Evolutionary conservation across 2,329 filamentous ascomycete species (phyloP), one percentile per base, ranked within the genome.

Genomic region (Alternaria hordeiaustralica): DNA sequence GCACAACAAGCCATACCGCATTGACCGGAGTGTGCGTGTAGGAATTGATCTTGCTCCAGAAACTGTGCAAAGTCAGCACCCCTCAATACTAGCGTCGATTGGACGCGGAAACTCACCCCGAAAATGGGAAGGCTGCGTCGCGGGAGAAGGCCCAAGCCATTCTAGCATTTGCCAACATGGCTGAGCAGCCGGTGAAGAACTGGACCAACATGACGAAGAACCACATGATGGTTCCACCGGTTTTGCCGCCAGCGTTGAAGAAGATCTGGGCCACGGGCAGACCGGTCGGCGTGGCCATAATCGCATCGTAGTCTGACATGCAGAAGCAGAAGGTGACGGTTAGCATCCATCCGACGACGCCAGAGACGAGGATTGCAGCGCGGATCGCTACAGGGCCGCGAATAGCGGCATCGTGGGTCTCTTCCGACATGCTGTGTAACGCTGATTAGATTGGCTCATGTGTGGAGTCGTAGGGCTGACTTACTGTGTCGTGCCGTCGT

Each of bases 271-370:
- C 88, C 0, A 87, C 87, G 0, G 88, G 88, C 9, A 89, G 82
- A 5, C 87, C 88, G 0, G 87, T 89, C 1, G 87, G 87, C 3
- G 86, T 85, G 12, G 79, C 77, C 47, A 90, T 80, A 41, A 89
- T 87, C 21, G 71, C 81, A 3, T 88, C 85, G 59, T 87, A 82
- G 70, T 90, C 87, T 30, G 82, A 84, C 58, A 89, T 81, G 71
- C 87, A 89, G 78, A 89, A 89, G 71, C 87, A 88, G 72, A 90
- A 85, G 3, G 85, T 87, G n/a, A 90, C 80, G 3, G 86, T 90
- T 43, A 90, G 79, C 70, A 89, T 81, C 85, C 86, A 89, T n/a
- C 88, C 88, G 10, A 89, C 81, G 4, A 84, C 68, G 0, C 87
- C 88, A 3, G 87, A 88, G 9, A 89, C 84, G 2, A 88, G 75